A percentile compares a stretch with the other conserved stretches of the same genome.
Conservation (phyloP, 2,329 filamentous ascomycete genomes). For the Alternaria triticina region DNA sequence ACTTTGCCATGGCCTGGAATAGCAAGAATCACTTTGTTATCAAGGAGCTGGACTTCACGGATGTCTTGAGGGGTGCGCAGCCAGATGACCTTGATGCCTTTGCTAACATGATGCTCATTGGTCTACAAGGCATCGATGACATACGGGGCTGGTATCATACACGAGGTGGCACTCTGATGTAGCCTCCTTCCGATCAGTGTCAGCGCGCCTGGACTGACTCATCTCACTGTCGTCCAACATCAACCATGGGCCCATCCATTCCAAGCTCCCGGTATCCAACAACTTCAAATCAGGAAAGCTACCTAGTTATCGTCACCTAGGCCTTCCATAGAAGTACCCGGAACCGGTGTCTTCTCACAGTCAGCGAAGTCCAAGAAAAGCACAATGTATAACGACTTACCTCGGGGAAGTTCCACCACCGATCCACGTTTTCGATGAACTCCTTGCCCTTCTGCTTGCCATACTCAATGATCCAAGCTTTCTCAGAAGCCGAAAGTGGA, state of each 20-base stretch:
- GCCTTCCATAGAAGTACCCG: conserved; percentile 4
- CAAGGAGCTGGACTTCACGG: conserved; percentile 35
- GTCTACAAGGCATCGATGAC: conserved; percentile 37
- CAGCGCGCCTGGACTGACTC: neutral
- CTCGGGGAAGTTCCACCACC: conserved; percentile 4
- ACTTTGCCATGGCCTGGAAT: conserved; percentile 43
- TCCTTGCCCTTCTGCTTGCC: neutral
- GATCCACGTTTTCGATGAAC: conserved; percentile 5
- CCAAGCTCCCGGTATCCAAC: neutral
- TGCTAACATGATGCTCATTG: conserved; percentile 35
- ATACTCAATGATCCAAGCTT: conserved; percentile 8
- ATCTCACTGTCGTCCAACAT: too few relatives aligned
- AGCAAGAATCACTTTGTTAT: conserved; percentile 36
- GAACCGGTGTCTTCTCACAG: conserved; percentile 1
- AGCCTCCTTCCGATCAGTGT: neutral
- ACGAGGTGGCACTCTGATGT: conserved; percentile 22
- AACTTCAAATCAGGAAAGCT: neutral
- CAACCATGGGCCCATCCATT: neutral
- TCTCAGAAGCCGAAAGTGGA: conserved; percentile 7
- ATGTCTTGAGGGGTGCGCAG: conserved; percentile 27
- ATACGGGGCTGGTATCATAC: conserved; percentile 39
- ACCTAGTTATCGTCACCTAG: neutral
- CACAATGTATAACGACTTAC: neutral
- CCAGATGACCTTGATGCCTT: conserved; percentile 41
- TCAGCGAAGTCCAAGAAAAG: neutral